Percentiles rank a stretch among this genome's conserved stretches.
phyloP scores from a whole-genome alignment of 2,329 filamentous ascomycete genomes.

The Fusarium sp. region DNA sequence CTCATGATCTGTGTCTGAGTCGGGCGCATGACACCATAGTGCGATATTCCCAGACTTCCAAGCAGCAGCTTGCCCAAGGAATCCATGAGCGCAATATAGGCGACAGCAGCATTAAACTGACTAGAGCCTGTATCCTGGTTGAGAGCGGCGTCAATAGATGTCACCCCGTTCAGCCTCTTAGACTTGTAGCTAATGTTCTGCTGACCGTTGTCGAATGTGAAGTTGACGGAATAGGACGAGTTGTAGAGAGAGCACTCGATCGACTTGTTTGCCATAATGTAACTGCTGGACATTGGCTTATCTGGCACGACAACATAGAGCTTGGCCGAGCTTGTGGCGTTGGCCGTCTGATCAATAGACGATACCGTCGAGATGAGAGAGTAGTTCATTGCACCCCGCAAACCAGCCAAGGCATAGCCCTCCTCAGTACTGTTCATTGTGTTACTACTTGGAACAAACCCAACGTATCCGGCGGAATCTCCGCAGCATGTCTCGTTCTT shows the following conservation, averaged over 20 bases:
- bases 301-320: neutral
- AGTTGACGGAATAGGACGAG: neutral
- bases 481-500: neutral
- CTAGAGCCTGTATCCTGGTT: fast-evolving
- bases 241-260: slow-evolving; percentile 6
- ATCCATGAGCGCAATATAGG: neutral
- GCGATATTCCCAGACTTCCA: neutral
- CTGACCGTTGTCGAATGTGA: neutral
- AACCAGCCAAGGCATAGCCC: neutral
- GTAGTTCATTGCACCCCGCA: neutral
- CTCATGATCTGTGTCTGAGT: neutral
- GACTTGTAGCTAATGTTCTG: neutral
- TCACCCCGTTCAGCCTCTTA: neutral
- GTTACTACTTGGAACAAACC: neutral
- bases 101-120: neutral
- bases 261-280: neutral
- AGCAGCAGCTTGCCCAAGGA: neutral
- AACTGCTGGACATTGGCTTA: fast-evolving
- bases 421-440: neutral
- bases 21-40: neutral
- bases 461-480: neutral
- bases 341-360: neutral
- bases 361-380: fast-evolving
- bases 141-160: fast-evolving
- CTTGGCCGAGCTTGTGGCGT: neutral